Evolutionary conservation across 352 stramenopile species (phyloP), one percentile per base, ranked within the genome.

Genomic region (Hyaloperonospora arabidopsidis): DNA sequence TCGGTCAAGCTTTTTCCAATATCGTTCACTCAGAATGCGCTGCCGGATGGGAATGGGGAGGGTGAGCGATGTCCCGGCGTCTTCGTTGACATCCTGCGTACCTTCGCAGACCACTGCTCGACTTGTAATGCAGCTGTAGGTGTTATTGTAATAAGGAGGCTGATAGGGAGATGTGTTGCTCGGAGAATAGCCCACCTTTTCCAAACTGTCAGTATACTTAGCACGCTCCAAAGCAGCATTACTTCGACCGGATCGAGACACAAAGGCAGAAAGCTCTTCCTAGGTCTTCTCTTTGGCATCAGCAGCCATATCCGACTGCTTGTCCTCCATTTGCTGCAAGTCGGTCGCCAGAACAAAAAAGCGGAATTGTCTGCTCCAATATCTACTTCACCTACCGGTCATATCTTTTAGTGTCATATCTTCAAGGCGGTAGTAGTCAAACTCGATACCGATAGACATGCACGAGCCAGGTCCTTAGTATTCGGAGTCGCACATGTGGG

Each of bases 331-430:
- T 44, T 89, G 82, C 60, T 92, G 82, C 62, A 92, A 57, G 38
- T 92, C 82, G 1, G 82, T 92, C 14, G 82, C 82, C 44, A 90
- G 57, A 90, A 90, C 44, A 90, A 59, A 90, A 90, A 61, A 93
- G 90, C 0, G 77, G 80, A 54, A 89, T 90, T 10, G 79, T 88
- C 36, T 86, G 77, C 51, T 89, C 71, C 34, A 90, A 50, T 22
- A 70, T 93, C 49, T 69, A 75, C 54, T 74, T 76, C 25, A 92
- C 64, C 51, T 92, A 75, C 2, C 75, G 73, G 56, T 92, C 81
- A 46, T n/a, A n/a, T 89, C 76, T 52, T 87, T 74, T 18, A 65
- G 61, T 2, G 59, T 56, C 49, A 70, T 17, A 1, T 15, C 34
- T 29, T 71, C 51, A n/a, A 68, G 48, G 11, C 75, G 70, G 14